Evolutionary conservation across 192 early-diverging fungal genomes (phyloP), one percentile per base, ranked within the genome.

Genomic region (Chytriomyces sp.): DNA sequence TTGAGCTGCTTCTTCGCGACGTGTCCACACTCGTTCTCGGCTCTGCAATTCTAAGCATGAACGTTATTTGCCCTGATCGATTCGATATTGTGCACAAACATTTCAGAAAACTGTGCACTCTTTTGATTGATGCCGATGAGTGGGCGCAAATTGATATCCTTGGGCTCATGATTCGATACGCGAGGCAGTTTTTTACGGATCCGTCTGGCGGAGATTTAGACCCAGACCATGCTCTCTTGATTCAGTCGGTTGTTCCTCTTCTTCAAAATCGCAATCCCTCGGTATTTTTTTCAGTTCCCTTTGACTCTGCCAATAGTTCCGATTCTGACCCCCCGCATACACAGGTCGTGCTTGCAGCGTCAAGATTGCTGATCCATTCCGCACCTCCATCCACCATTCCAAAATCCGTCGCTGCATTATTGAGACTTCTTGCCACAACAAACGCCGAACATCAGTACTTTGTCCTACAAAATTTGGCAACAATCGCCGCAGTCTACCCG

Each of bases 141-240:
- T 99, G 98, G 98, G 94, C 92, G 11, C 97, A 98, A 81, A 87
- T 96, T 45, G 92, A 91, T 57, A 91, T 96, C 43, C 76, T 96
- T 49, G 91, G 89, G 47, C 76, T 97, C 28, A 80, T 99, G 64
- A 68, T 90, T 44, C 84, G 90, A 9, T 99, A 99, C 85, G 93
- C 90, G 16, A 77, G 88, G 61, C 67, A 45, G 8, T 83, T 89
- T 70, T 93, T 93, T 75, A 68, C 85, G 45, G 84, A 92, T 65
- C 92, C 92, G 26, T 87, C 75, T 46, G 26, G 6, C 8, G 48
- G 20, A 59, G 69, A 72, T 9, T 46, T 96, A 50, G 95, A 98
- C 72, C 82, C 89, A 2, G 97, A 98, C 76, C 95, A 96, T 69
- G 80, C 79, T 23, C 86, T 95, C 45, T 80, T 97, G 26, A 80